phyloP scores from a whole-genome alignment of 192 early-diverging fungal genomes.

The Gamsiella multidivaricata region DNA sequence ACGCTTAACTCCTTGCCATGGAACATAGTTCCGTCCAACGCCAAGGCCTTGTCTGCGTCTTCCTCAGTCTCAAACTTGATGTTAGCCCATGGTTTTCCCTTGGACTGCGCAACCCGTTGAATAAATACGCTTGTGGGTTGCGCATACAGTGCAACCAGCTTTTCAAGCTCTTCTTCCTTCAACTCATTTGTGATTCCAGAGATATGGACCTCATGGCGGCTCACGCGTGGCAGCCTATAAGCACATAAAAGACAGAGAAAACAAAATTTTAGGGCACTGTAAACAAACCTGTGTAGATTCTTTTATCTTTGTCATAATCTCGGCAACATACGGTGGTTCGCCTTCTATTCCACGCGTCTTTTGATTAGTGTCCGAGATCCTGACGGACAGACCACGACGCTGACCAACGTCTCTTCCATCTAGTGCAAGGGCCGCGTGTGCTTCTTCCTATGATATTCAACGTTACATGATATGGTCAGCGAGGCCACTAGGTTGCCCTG shows the following conservation, averaged over 20 bases:
- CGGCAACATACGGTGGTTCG: conserved; percentile 25
- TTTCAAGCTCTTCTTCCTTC: conserved; percentile 32
- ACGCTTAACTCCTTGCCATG: conserved; percentile 24
- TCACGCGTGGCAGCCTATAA: conserved; percentile 35
- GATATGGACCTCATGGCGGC: conserved; percentile 43
- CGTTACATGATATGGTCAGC: neutral
- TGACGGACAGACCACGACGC: conserved; percentile 26
- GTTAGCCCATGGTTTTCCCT: conserved; percentile 28
- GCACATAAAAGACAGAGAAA: neutral
- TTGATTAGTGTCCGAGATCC: conserved; percentile 36
- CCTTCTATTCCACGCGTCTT: conserved; percentile 3
- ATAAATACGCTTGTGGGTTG: conserved; percentile 15
- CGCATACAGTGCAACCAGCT: conserved; percentile 24
- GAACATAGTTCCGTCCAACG: conserved; percentile 30
- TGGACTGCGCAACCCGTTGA: neutral
- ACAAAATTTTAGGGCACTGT: neutral
- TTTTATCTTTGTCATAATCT: too few relatives aligned
- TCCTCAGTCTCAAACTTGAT: conserved; percentile 40
- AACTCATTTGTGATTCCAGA: conserved; percentile 22
- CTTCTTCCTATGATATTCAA: conserved; percentile 23
- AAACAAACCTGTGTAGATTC: neutral
- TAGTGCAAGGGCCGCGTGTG: conserved; percentile 35
- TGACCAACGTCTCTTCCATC: conserved; percentile 41
- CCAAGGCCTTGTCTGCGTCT: conserved; percentile 26
- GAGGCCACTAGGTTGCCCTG: too few relatives aligned